Evolutionary conservation across 2,329 filamentous ascomycete genomes (phyloP), one percentile per base, ranked within the genome.

Genomic region (Exutisphaerella laricina): DNA sequence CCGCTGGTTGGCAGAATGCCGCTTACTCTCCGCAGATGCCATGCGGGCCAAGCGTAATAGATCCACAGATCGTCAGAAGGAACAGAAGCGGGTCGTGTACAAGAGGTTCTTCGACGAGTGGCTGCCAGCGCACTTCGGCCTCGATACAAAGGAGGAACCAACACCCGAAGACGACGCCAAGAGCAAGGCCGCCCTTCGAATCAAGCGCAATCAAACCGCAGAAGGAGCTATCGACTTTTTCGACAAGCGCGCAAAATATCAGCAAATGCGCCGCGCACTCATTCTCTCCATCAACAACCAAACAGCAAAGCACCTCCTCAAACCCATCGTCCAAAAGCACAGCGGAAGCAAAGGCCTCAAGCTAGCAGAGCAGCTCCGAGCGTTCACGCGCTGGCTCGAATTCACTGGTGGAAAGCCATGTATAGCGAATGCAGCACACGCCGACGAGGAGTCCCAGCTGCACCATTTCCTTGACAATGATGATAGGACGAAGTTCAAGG

Each of bases 31-130:
- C 38, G 64, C 73, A 0, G 50, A 60, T 1, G 58, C 67, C 1
- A 51, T 61, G 37, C 41, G 58, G 20, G 45, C 58, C 7, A 51
- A 56, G 38, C 54, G 62, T 7, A 61, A 67, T 36, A 67, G 63
- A 39, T 61, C 59, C 44, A 78, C 77, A 42, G 80, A 85, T 50
- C 71, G 78, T 1, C 69, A 71, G 16, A 73, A 80, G 2, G 69
- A 80, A 64, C 59, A 51, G 0, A 67, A 70, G 29, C 73, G 84
- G 0, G 71, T 73, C 0, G 69, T 79, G 20, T 88, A 79, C 57
- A 66, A 67, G 2, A 59, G 61, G 4, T 89, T 83, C 73, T 60
- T 82, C 4, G 70, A 81, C 1, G 75, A 80, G 4, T 88, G 78
- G 49, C 62, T 84, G n/a, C 78, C 80, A 0, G 56, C 55, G 2